Percentiles rank a stretch among this genome's conserved stretches.
Evolutionary conservation across 2,329 filamentous ascomycete species (phyloP).

Genomic region (Trichoderma sp.): DNA sequence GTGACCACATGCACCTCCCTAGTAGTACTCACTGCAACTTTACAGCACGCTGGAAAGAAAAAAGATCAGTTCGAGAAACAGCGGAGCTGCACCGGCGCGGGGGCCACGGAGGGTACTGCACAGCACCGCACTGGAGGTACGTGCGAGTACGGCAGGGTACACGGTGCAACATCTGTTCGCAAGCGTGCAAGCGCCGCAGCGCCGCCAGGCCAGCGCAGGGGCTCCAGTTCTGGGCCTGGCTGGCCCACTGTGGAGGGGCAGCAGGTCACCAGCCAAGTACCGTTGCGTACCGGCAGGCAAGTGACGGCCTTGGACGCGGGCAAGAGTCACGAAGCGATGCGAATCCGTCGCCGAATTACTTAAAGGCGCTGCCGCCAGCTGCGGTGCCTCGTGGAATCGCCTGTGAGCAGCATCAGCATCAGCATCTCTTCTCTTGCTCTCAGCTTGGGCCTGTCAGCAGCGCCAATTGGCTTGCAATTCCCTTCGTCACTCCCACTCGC

Average conservation of each 20-base stretch:
- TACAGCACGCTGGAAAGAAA: not conserved
- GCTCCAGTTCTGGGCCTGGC: slow-evolving; percentile 21
- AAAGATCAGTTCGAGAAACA: slow-evolving; percentile 12
- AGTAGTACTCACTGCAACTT: too few relatives aligned
- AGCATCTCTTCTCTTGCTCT: not conserved
- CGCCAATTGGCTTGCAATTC: slow-evolving; percentile 12
- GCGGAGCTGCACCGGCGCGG: not conserved
- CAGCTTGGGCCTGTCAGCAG: not conserved
- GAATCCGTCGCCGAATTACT: slow-evolving; percentile 13
- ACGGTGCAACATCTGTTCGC: not conserved
- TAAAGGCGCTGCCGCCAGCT: slow-evolving; percentile 18
- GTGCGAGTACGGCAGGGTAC: not conserved
- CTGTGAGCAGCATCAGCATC: slow-evolving; percentile 9
- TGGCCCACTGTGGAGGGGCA: slow-evolving; percentile 17
- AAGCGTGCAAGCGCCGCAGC: not conserved
- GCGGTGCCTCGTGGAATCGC: not conserved
- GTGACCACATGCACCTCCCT: not conserved
- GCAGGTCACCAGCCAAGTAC: slow-evolving; percentile 20
- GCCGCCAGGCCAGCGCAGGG: slow-evolving; percentile 2
- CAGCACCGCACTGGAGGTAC: too few relatives aligned
- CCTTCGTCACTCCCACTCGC: not conserved
- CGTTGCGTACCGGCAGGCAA: slow-evolving; percentile 9
- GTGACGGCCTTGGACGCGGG: slow-evolving; percentile 13
- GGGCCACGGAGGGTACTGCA: too few relatives aligned
- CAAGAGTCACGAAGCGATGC: slow-evolving; percentile 19